These are phyloP conservation scores for Aureobasidium uvarum DNA, from an alignment of 2,329 filamentous ascomycete species.

Conservation along the genomic window DNA sequence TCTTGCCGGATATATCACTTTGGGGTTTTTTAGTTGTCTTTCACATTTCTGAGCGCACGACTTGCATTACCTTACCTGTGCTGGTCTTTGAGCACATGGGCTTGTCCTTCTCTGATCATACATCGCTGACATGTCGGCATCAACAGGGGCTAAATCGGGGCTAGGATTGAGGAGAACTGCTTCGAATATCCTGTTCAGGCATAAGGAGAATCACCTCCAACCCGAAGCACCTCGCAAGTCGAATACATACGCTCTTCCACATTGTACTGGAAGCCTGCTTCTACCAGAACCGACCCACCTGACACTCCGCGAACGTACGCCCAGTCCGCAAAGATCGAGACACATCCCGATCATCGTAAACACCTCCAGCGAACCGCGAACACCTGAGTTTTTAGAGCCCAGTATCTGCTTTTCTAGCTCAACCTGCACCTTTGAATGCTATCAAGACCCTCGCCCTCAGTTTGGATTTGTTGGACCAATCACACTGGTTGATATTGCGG, in stretches of 20 bases:
- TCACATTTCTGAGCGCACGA: not conserved
- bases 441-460: not conserved
- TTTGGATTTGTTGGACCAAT: not conserved
- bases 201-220: not conserved
- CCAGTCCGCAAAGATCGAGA: slow-evolving; percentile 19
- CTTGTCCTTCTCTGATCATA: not conserved
- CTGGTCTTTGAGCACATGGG: not conserved
- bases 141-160: slow-evolving; percentile 9
- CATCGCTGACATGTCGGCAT: slow-evolving; percentile 18
- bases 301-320: not conserved
- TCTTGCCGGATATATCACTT: not conserved
- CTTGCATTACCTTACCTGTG: not conserved
- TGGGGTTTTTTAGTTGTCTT: not conserved
- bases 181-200: slow-evolving; percentile 12
- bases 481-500: slow-evolving; percentile 13
- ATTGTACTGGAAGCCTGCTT: slow-evolving; percentile 1
- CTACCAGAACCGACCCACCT: not conserved
- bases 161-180: slow-evolving; percentile 12
- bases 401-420: slow-evolving; percentile 12
- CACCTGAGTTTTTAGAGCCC: not conserved
- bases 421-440: not conserved
- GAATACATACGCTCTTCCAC: not conserved
- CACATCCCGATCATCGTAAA: slow-evolving; percentile 17
- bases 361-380: not conserved
- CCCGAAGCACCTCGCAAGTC: not conserved